A percentile compares a stretch with the other conserved stretches of the same genome.
phyloP scores from a whole-genome alignment of 2,329 filamentous ascomycete genomes.

The Ceratocystis harringtonii region DNA sequence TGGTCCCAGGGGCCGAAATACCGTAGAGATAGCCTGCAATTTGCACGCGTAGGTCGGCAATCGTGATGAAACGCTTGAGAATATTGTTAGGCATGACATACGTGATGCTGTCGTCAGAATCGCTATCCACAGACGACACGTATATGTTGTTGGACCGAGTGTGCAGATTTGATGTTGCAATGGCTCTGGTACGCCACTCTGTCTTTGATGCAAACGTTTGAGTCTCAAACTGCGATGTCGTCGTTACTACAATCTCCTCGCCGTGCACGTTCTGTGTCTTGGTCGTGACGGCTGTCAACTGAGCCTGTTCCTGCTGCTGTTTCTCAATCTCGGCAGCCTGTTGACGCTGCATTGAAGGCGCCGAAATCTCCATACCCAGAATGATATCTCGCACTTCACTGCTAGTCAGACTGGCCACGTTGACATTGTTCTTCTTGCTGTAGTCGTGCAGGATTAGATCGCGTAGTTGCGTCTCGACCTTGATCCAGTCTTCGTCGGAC shows the following conservation, averaged over 20 bases:
- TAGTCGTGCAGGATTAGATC: conserved; percentile 97
- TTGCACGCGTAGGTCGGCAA: conserved; percentile 89
- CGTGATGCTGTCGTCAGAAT: conserved; percentile 67
- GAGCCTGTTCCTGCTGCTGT: conserved; percentile 91
- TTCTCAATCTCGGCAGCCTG: conserved; percentile 98
- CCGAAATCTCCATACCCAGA: conserved; percentile 97
- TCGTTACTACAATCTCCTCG: conserved; percentile 96
- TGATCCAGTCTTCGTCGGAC: conserved; percentile 95
- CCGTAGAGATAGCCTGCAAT: conserved; percentile 94
- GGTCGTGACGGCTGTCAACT: conserved; percentile 91
- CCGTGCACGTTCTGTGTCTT: conserved; percentile 96
- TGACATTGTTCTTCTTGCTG: conserved; percentile 99
- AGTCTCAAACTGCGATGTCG: conserved; percentile 94
- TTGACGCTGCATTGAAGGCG: conserved; percentile 93
- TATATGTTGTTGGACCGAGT: conserved; percentile 97
- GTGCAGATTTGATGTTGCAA: conserved; percentile 87
- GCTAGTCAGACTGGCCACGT: conserved; percentile 87
- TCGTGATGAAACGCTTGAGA: conserved; percentile 93
- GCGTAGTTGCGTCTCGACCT: conserved; percentile 91
- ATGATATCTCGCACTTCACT: conserved; percentile 98
- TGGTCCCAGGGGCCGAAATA: conserved; percentile 82
- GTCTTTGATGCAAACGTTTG: conserved; percentile 97
- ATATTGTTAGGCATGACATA: conserved; percentile 99
- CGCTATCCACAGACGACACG: conserved; percentile 87
- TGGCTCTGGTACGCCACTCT: conserved; percentile 92